Conservation (phyloP, 2,329 filamentous ascomycete genomes). For the Scedosporium boydii region DNA sequence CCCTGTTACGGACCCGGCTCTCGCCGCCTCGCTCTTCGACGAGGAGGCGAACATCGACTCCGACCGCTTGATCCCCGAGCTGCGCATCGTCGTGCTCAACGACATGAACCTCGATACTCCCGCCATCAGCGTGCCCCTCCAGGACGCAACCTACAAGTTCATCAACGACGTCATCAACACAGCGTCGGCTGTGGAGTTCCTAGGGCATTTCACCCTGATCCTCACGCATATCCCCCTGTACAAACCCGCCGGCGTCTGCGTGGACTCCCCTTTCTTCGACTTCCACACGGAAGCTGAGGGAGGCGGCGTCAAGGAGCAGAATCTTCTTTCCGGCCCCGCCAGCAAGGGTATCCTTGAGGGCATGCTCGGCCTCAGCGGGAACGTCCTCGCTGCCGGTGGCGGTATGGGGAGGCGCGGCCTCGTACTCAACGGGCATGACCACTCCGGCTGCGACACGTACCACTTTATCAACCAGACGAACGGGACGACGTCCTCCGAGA, state of each 20-base stretch:
- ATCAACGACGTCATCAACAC: slow-evolving; percentile 59
- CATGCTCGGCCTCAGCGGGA: slow-evolving; percentile 67
- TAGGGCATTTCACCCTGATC: slow-evolving; percentile 67
- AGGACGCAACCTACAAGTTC: slow-evolving; percentile 69
- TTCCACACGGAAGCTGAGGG: slow-evolving; percentile 60
- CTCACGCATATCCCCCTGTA: slow-evolving; percentile 88
- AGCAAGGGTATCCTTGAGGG: slow-evolving; percentile 73
- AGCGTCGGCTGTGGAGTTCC: slow-evolving; percentile 49
- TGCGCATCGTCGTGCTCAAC: slow-evolving; percentile 82
- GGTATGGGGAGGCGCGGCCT: slow-evolving; percentile 66
- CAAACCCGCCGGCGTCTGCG: slow-evolving; percentile 73
- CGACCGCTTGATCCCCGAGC: slow-evolving; percentile 48
- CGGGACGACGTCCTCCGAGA: slow-evolving; percentile 26
- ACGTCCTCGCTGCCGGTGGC: slow-evolving; percentile 43
- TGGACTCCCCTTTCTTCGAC: slow-evolving; percentile 73
- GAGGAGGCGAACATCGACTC: slow-evolving; percentile 33
- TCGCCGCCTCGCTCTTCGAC: slow-evolving; percentile 31
- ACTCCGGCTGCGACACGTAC: slow-evolving; percentile 84
- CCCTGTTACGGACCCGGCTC: slow-evolving; percentile 30
- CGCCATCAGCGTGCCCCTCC: slow-evolving; percentile 54
- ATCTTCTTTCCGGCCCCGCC: slow-evolving; percentile 68
- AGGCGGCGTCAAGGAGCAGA: slow-evolving; percentile 80
- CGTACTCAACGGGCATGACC: slow-evolving; percentile 88
- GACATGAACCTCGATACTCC: slow-evolving; percentile 90
- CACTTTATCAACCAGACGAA: slow-evolving; percentile 66